Evolutionary conservation across 2,329 filamentous ascomycete genomes (phyloP).

Genomic region (Nemania sp.): DNA sequence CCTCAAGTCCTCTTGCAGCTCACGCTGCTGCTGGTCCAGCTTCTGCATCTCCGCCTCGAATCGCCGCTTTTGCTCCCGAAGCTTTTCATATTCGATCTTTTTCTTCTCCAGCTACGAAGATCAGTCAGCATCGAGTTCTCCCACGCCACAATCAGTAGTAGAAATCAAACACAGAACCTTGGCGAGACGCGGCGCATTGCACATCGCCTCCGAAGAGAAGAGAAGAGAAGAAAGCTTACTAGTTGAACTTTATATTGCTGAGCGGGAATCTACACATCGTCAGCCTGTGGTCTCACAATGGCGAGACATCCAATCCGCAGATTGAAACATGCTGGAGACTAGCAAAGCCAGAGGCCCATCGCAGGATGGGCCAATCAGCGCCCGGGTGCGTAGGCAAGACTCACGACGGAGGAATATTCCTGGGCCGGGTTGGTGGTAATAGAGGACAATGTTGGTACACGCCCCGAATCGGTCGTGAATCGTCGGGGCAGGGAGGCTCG

Average conservation of each 20-base stretch:
- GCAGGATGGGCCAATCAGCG: slow-evolving; percentile 14
- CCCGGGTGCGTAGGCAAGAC: slow-evolving; percentile 28
- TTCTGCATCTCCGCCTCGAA: slow-evolving; percentile 94
- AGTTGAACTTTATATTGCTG: slow-evolving; percentile 64
- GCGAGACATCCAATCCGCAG: slow-evolving; percentile 37
- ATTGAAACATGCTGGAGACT: slow-evolving; percentile 38
- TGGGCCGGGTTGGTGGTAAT: slow-evolving; percentile 58
- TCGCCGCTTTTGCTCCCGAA: slow-evolving; percentile 83
- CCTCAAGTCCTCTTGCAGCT: slow-evolving; percentile 79
- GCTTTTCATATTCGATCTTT: slow-evolving; percentile 86
- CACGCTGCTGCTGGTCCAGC: slow-evolving; percentile 81
- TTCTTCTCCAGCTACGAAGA: slow-evolving; percentile 84
- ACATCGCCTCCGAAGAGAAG: slow-evolving; percentile 6
- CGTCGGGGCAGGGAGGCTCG: slow-evolving; percentile 82
- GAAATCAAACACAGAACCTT: not conserved
- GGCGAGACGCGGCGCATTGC: not conserved
- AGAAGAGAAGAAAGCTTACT: slow-evolving; percentile 57
- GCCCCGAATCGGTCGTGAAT: slow-evolving; percentile 89
- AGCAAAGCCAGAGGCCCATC: slow-evolving; percentile 28
- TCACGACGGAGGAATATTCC: slow-evolving; percentile 51
- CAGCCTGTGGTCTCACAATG: slow-evolving; percentile 38
- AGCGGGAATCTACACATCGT: slow-evolving; percentile 33
- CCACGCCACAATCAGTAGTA: slow-evolving; percentile 5
- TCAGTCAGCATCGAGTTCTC: slow-evolving; percentile 43
- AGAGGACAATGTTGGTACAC: slow-evolving; percentile 75